Evolutionary conservation across 2,329 filamentous ascomycete genomes (phyloP).

Genomic region (Exophiala phaeomuriformis): DNA sequence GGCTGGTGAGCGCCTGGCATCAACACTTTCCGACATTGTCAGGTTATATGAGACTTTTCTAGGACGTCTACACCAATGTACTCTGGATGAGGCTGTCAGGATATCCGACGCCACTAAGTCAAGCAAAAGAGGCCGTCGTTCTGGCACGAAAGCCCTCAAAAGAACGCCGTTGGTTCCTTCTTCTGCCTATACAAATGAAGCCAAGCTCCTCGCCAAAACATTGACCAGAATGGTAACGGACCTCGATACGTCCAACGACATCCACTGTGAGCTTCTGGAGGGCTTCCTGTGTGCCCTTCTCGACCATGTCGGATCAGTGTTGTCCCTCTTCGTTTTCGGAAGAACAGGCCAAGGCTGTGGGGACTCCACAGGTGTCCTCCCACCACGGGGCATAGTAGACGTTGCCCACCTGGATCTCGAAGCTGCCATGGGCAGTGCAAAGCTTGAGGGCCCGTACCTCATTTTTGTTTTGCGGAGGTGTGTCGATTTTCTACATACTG

Average conservation of each 20-base stretch:
- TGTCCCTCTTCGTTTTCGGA: constrained; percentile 23
- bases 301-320: constrained; percentile 23
- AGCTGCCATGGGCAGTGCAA: constrained; percentile 26
- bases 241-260: constrained; percentile 10
- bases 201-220: constrained; percentile 1
- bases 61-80: constrained; percentile 16
- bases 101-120: constrained; percentile 3
- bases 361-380: constrained; percentile 17
- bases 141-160: constrained; percentile 3
- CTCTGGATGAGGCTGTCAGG: constrained; percentile 16
- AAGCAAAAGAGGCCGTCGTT: not conserved
- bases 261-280: constrained; percentile 17
- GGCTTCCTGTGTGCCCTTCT: constrained; percentile 21
- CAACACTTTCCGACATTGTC: constrained; percentile 6
- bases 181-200: not conserved
- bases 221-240: constrained; percentile 15
- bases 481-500: constrained; percentile 26
- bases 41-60: constrained; percentile 18
- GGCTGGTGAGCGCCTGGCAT: not conserved
- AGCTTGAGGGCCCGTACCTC: constrained; percentile 34
- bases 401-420: constrained; percentile 22
- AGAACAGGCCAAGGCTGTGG: not conserved
- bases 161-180: not conserved
- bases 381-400: constrained; percentile 31
- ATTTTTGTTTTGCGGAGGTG: constrained; percentile 33